Evolutionary conservation across 495 filamentous ascomycete genomes (phyloP), one percentile per base, ranked within the genome.

Genomic region (Platismatia glauca): DNA sequence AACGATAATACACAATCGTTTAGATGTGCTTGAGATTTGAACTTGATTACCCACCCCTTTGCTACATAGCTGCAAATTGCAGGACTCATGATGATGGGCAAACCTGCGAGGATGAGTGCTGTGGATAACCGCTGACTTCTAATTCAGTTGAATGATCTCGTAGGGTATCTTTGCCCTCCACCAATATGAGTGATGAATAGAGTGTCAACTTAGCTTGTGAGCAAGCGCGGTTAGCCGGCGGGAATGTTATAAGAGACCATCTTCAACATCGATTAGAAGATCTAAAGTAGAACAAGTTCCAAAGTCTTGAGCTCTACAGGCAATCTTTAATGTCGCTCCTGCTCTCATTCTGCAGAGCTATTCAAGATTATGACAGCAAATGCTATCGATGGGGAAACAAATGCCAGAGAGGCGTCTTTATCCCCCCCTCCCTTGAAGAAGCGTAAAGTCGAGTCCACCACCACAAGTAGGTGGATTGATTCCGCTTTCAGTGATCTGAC

Each of bases 381-480:
- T 9, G 11, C 27, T 41, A 7, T 9, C 13, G 9, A 44, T 16
- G 46, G 39, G 41, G n/a, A 34, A 13, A 27, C 50, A 61, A 18
- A 29, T 9, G 35, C 37, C 38, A 55, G 39, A 35, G 60, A 62
- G 20, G 37, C 50, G 31, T 68, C 68, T 38, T 37, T 68, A 1
- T 70, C 68, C 18, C 68, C 79, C 56, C 79, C 79, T 48, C 79
- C 78, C 37, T 74, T 75, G 27, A 66, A 78, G 16, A 79, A 74
- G 56, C 69, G 81, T 33, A 91, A 89, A 72, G 73, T 86, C 20
- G 84, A 87, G 66, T 85, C 86, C 33, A 86, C 81, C 12, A 87
- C 89, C 56, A 92, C 87, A 50, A 87, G 89, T 94, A 72, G 70
- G 84, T 69, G 16, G 53, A 16, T 9, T 48, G 24, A 34, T 39